Conservation (phyloP, 2,329 filamentous ascomycete species). For the Aspergillus hiratsukae region DNA sequence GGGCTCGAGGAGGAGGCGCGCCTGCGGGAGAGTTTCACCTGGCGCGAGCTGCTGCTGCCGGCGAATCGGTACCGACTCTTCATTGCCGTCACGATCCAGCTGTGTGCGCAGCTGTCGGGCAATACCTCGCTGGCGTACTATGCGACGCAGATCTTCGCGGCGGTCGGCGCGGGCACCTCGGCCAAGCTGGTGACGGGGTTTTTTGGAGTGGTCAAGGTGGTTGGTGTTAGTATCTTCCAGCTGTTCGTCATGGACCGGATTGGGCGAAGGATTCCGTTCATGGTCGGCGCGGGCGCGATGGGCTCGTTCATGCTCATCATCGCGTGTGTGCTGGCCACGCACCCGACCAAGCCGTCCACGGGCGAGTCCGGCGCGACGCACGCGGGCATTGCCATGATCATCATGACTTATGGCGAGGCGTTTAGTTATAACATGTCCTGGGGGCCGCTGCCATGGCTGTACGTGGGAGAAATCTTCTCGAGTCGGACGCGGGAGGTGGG, state of each 20-base stretch:
- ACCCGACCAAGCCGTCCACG: constrained; percentile 34
- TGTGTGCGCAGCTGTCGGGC: constrained; percentile 47
- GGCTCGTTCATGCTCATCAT: constrained; percentile 52
- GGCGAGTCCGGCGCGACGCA: constrained; percentile 26
- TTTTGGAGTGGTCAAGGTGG: constrained; percentile 51
- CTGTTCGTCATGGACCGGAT: constrained; percentile 48
- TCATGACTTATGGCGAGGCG: constrained; percentile 50
- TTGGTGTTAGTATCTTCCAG: constrained; percentile 45
- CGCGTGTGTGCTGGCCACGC: constrained; percentile 44
- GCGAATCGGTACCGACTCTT: constrained; percentile 48
- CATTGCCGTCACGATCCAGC: constrained; percentile 48
- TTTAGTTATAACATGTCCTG: constrained; percentile 39
- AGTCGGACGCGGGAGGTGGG: constrained; percentile 33
- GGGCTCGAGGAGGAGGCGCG: constrained; percentile 47
- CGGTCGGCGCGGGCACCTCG: constrained; percentile 47
- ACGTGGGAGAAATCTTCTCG: constrained; percentile 36
- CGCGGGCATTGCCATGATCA: constrained; percentile 44
- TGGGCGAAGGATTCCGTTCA: constrained; percentile 47
- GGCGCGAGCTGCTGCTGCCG: constrained; percentile 45
- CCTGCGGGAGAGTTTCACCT: constrained; percentile 43
- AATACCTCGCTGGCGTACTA: constrained; percentile 52
- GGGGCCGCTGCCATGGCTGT: constrained; percentile 36
- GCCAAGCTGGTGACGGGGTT: constrained; percentile 49
- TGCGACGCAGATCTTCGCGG: constrained; percentile 49
- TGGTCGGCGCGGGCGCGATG: constrained; percentile 49